Percentiles rank a stretch among this genome's conserved stretches.
Evolutionary conservation across 2,329 filamentous ascomycete species (phyloP).

Genomic region (Pseudogymnoascus sp.): DNA sequence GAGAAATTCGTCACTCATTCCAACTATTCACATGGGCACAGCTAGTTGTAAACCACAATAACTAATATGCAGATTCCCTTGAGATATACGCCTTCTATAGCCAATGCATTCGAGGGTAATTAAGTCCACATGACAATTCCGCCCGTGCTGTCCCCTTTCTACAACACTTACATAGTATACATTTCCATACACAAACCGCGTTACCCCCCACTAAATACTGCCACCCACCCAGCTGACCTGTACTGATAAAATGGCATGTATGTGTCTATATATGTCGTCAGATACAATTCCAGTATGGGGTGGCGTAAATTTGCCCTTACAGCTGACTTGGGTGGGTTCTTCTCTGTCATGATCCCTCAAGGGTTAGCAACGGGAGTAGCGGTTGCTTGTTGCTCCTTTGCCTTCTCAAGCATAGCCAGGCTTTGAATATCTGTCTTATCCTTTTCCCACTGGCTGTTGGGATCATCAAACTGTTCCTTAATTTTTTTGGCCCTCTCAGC

Average conservation of each 20-base stretch:
- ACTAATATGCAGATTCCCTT: constrained; percentile 2
- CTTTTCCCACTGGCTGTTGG: constrained; percentile 77
- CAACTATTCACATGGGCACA: background rate
- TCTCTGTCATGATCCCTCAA: background rate
- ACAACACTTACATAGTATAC: constrained; percentile 9
- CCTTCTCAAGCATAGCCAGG: constrained; percentile 52
- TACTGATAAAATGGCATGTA: background rate
- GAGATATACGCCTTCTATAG: constrained; percentile 7
- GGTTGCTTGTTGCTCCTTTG: constrained; percentile 32
- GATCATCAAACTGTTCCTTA: constrained; percentile 71
- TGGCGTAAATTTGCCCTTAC: constrained; percentile 11
- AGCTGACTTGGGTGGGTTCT: constrained; percentile 4
- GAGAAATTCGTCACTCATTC: background rate
- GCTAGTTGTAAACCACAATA: background rate
- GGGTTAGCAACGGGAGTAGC: background rate
- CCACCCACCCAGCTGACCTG: background rate
- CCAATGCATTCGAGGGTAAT: background rate
- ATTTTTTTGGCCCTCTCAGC: constrained; percentile 69
- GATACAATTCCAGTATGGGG: background rate
- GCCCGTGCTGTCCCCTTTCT: background rate
- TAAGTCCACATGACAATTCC: background rate
- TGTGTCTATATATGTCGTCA: background rate
- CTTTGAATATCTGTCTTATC: constrained; percentile 77
- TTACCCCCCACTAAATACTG: background rate
- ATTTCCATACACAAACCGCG: background rate